phyloP scores from a whole-genome alignment of 1,284 basidiomycete species.

The Heterobasidion occidentale region DNA sequence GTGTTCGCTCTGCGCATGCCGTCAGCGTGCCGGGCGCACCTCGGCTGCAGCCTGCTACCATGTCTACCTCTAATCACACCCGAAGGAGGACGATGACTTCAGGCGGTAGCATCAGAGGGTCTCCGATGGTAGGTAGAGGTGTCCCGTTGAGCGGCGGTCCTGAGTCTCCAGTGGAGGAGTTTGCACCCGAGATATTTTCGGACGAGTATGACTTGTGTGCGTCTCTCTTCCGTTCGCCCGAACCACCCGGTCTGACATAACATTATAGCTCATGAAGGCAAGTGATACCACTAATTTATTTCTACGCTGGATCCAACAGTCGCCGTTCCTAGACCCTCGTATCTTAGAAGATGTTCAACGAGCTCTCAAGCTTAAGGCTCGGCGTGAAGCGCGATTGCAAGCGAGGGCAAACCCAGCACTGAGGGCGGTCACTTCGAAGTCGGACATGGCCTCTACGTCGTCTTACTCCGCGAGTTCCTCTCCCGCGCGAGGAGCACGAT shows the following conservation, averaged over 20 bases:
- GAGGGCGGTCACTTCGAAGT: constrained; percentile 9
- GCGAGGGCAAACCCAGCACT: constrained; percentile 14
- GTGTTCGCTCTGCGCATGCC: constrained; percentile 12
- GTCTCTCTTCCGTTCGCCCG: constrained; percentile 19
- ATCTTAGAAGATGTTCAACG: constrained; percentile 71
- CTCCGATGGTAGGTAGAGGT: not conserved
- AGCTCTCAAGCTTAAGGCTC: constrained; percentile 60
- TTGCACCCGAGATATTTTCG: constrained; percentile 37
- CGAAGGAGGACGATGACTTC: constrained; percentile 5
- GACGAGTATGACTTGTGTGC: constrained; percentile 70
- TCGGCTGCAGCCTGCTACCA: not conserved
- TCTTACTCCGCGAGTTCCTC: constrained; percentile 26
- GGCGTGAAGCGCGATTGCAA: constrained; percentile 57
- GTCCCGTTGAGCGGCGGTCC: not conserved
- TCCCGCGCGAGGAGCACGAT: constrained; percentile 17
- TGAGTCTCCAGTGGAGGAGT: constrained; percentile 16
- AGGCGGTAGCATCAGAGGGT: not conserved
- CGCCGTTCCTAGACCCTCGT: constrained; percentile 44
- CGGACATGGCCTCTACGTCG: constrained; percentile 14
- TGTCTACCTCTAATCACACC: not conserved
- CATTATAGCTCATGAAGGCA: constrained; percentile 57
- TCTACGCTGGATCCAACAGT: constrained; percentile 3
- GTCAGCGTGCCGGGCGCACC: not conserved
- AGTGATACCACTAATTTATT: constrained; percentile 12
- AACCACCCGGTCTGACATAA: not conserved